phyloP scores from a whole-genome alignment of 441 rosid genomes.

The Pelargonium hybrid region DNA sequence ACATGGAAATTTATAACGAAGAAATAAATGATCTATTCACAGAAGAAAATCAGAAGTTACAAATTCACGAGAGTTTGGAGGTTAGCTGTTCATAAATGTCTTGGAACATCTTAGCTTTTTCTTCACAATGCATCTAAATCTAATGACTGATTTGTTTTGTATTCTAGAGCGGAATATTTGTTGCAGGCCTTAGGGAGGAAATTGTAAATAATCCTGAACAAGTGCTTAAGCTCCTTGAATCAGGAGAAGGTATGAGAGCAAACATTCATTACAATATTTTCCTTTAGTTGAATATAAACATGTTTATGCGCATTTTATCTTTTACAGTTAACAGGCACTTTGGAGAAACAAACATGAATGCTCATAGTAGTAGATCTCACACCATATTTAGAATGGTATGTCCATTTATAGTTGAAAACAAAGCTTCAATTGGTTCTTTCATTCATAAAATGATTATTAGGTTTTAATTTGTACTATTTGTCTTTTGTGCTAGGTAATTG shows the following conservation, averaged over 20 bases:
- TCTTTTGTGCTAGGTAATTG: conserved; percentile 57
- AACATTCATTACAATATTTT: no score
- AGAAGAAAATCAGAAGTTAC: conserved; percentile 68
- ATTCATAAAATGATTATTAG: neutral
- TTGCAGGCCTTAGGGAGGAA: conserved; percentile 79
- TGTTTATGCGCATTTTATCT: no score
- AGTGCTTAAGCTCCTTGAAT: conserved; percentile 61
- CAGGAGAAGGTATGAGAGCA: conserved; percentile 70
- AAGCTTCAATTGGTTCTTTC: neutral
- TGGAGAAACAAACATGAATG: conserved; percentile 94
- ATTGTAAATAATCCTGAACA: conserved; percentile 72
- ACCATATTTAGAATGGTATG: conserved; percentile 89
- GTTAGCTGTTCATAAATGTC: conserved; percentile 26
- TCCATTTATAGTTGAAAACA: conserved; percentile 6
- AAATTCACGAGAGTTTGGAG: conserved; percentile 87
- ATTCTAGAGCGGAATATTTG: conserved; percentile 72
- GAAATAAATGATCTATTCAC: conserved; percentile 80
- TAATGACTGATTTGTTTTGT: conserved; percentile 14
- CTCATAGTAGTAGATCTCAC: conserved; percentile 90
- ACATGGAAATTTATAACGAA: conserved; percentile 89
- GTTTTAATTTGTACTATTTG: conserved; percentile 7
- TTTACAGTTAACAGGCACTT: conserved; percentile 81
- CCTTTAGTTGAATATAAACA: no score
- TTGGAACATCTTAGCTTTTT: neutral
- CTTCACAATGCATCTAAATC: conserved; percentile 1